Conservation (phyloP, 768 basidiomycete species). For the Psilocybe subaeruginosa region DNA sequence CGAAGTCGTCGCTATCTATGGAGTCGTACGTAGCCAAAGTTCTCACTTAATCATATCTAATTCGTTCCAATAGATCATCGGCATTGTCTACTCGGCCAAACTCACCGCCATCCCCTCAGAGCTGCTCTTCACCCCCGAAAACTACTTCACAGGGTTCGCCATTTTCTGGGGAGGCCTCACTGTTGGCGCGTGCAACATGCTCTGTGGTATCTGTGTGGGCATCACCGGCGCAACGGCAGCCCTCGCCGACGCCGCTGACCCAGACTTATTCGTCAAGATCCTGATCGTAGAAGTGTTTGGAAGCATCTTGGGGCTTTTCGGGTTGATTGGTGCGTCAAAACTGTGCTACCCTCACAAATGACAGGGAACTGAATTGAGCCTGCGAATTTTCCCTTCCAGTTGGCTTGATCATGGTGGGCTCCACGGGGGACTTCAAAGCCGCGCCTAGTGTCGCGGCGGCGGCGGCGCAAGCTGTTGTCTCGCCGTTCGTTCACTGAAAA, state of each 20-base stretch:
- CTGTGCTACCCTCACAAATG: not conserved
- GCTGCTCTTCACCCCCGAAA: constrained; percentile 79
- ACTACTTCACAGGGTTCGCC: constrained; percentile 95
- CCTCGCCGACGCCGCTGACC: constrained; percentile 93
- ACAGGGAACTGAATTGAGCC: no score
- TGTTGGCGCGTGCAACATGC: constrained; percentile 91
- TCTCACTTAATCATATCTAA: not conserved
- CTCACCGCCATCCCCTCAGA: constrained; percentile 61
- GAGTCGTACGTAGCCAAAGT: constrained; percentile 62
- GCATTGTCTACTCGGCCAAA: constrained; percentile 94
- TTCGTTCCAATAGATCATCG: constrained; percentile 69
- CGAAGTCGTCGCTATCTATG: constrained; percentile 99
- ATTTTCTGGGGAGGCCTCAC: constrained; percentile 98
- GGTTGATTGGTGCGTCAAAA: constrained; percentile 76
- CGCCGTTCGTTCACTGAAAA: constrained; percentile 40
- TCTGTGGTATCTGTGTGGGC: constrained; percentile 94
- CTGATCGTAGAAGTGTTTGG: constrained; percentile 95
- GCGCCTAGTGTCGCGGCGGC: constrained; percentile 34
- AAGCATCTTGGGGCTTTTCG: constrained; percentile 90
- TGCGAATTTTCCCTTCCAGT: constrained; percentile 43
- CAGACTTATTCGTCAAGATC: constrained; percentile 93
- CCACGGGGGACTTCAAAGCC: constrained; percentile 60
- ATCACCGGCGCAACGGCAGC: constrained; percentile 96
- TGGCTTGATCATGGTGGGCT: constrained; percentile 77
- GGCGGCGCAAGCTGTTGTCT: constrained; percentile 36